These are phyloP conservation scores for Gypsophila paniculata DNA, from an alignment of 179 eudicot genomes.

Conservation along the genomic window DNA sequence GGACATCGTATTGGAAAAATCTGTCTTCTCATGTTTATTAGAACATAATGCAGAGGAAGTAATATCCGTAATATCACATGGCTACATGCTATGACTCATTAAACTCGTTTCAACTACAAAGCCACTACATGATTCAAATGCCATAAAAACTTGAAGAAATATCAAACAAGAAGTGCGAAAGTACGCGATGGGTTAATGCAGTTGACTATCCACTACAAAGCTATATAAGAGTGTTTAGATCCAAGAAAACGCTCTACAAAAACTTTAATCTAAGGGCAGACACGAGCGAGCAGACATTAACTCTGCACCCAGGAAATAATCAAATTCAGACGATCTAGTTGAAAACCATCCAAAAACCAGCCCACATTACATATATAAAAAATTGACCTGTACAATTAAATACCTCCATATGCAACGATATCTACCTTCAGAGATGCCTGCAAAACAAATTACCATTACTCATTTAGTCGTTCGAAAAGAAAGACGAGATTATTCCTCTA, in stretches of 20 bases:
- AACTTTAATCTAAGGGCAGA: neutral
- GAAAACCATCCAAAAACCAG: neutral
- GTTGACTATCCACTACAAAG: too few relatives aligned
- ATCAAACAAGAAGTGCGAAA: too few relatives aligned
- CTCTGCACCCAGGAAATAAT: neutral
- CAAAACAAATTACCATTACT: neutral
- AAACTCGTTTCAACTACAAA: neutral
- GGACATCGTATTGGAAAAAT: neutral
- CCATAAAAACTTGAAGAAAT: too few relatives aligned
- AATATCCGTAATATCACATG: neutral
- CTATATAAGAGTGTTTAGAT: neutral
- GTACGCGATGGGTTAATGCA: too few relatives aligned
- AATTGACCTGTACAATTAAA: neutral
- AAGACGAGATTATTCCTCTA: neutral
- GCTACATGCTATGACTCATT: neutral
- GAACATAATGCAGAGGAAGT: neutral
- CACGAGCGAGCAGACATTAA: neutral
- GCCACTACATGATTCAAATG: neutral
- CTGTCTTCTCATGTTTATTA: neutral
- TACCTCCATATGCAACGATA: slow-evolving; percentile 95
- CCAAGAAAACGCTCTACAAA: neutral
- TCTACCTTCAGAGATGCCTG: slow-evolving; percentile 84
- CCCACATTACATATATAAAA: neutral
- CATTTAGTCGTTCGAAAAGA: neutral
- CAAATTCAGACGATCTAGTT: neutral